Conservation (phyloP, 176 grass and related monocot species). For the Alopecurus myosuroides region DNA sequence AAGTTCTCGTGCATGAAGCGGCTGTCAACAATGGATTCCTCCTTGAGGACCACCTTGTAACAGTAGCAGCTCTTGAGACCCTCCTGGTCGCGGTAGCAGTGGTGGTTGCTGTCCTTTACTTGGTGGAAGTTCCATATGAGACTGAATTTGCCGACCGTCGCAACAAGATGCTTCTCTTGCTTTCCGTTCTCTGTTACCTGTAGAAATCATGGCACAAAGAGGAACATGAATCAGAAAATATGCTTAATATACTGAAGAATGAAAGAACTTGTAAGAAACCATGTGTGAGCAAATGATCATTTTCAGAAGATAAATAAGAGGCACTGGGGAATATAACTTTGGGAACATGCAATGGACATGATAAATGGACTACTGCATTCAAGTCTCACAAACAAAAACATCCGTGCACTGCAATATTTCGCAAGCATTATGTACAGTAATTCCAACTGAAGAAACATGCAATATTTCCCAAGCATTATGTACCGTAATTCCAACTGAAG, state of each 20-base stretch:
- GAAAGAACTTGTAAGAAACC: not conserved
- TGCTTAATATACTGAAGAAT: not conserved
- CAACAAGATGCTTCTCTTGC: conserved; percentile 79
- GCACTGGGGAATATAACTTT: not conserved
- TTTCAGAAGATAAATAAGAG: not conserved
- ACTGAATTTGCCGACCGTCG: conserved; percentile 83
- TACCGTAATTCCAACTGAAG: too few species aligned
- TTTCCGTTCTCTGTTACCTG: conserved; percentile 87
- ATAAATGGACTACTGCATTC: not conserved
- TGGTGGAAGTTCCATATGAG: conserved; percentile 87
- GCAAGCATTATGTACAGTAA: not conserved
- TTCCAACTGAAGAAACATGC: not conserved
- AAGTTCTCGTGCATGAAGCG: conserved; percentile 96
- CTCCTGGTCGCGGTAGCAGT: conserved; percentile 78
- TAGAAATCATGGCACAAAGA: not conserved
- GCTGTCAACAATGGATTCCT: conserved; percentile 87
- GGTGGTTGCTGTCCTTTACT: conserved; percentile 79
- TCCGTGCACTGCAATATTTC: not conserved
- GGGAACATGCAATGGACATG: not conserved
- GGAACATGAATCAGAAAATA: not conserved
- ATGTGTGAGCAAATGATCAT: not conserved
- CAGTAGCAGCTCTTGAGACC: conserved; percentile 98
- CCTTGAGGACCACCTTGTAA: conserved; percentile 83
- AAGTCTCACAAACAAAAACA: not conserved
- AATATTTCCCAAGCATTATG: too few species aligned